A percentile compares a stretch with the other conserved stretches of the same genome.
phyloP scores from a whole-genome alignment of 1,139 yeast genomes.

The Scheffersomyces insectosa region DNA sequence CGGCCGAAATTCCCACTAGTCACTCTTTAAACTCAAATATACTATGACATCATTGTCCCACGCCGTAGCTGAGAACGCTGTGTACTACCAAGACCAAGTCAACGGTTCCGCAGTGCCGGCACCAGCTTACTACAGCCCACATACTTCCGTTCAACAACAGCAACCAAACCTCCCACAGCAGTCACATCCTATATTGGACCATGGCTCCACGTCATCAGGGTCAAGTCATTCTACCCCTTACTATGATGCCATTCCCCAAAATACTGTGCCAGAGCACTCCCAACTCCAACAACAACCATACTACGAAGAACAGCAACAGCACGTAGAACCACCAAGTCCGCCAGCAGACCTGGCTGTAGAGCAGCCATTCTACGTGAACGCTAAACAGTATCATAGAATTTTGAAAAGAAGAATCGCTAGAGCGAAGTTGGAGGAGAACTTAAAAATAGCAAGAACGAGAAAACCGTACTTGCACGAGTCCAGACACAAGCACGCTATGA shows the following conservation, averaged over 20 bases:
- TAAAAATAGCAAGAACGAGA: slow-evolving; percentile 86
- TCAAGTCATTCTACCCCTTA: slow-evolving; percentile 14
- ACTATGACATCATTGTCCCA: slow-evolving; percentile 37
- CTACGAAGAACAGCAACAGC: slow-evolving; percentile 10
- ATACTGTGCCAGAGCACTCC: slow-evolving; percentile 6
- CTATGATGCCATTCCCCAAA: slow-evolving; percentile 10
- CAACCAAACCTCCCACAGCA: slow-evolving; percentile 8
- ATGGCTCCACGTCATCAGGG: slow-evolving; percentile 12
- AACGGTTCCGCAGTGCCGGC: slow-evolving; percentile 3
- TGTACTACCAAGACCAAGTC: slow-evolving; percentile 32
- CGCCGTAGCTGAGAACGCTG: slow-evolving; percentile 23
- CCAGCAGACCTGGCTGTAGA: slow-evolving; percentile 38
- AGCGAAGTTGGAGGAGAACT: slow-evolving; percentile 86
- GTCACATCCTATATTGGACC: slow-evolving; percentile 1
- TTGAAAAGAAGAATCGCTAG: slow-evolving; percentile 90
- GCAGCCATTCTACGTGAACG: slow-evolving; percentile 96
- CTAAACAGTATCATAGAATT: slow-evolving; percentile 95
- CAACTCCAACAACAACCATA: slow-evolving; percentile 9
- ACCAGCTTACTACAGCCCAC: slow-evolving; percentile 28
- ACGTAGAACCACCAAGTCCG: slow-evolving; percentile 6
- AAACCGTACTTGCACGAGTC: slow-evolving; percentile 96
- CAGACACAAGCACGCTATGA: slow-evolving; percentile 98
- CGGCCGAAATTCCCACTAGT: neutral
- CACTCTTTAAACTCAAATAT: neutral
- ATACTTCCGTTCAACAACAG: slow-evolving; percentile 14